These are phyloP conservation scores for Globisporangium yorkense DNA, from an alignment of 352 stramenopile species.

Conservation along the genomic window DNA sequence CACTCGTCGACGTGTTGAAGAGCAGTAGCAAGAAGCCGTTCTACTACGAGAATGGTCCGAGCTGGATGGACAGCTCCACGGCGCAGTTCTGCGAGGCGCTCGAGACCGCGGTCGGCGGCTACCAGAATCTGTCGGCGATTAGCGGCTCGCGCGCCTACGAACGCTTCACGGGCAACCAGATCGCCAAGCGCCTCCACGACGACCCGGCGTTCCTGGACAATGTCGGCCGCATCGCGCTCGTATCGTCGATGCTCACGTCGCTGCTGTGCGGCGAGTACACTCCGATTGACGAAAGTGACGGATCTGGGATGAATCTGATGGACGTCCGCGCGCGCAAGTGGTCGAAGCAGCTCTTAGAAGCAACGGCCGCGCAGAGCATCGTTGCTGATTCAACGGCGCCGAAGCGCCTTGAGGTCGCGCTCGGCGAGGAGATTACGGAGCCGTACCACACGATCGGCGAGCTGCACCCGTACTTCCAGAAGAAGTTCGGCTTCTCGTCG, in stretches of 20 bases:
- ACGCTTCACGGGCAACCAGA: constrained; percentile 82
- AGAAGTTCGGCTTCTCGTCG: constrained; percentile 50
- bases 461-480: constrained; percentile 58
- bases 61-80: constrained; percentile 86
- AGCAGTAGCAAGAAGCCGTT: constrained; percentile 25
- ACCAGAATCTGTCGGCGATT: constrained; percentile 52
- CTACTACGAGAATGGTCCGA: constrained; percentile 53
- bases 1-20: constrained; percentile 15
- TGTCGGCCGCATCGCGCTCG: constrained; percentile 42
- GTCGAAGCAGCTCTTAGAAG: constrained; percentile 41
- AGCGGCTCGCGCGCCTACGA: constrained; percentile 76
- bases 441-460: constrained; percentile 38
- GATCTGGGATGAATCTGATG: constrained; percentile 82
- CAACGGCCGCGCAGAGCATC: constrained; percentile 22
- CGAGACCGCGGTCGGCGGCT: constrained; percentile 51
- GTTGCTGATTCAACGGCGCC: neutral
- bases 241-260: constrained; percentile 75
- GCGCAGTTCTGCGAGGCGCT: constrained; percentile 43
- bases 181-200: constrained; percentile 48
- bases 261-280: constrained; percentile 59
- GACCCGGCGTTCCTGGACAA: constrained; percentile 36
- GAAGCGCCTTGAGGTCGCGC: constrained; percentile 13
- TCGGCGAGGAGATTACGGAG: constrained; percentile 37
- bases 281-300: constrained; percentile 74
- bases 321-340: constrained; percentile 54